Percentiles rank a stretch among this genome's conserved stretches.
Conservation (phyloP, 108 stramenopile genomes). For the Hondaea fermentalgiana region DNA sequence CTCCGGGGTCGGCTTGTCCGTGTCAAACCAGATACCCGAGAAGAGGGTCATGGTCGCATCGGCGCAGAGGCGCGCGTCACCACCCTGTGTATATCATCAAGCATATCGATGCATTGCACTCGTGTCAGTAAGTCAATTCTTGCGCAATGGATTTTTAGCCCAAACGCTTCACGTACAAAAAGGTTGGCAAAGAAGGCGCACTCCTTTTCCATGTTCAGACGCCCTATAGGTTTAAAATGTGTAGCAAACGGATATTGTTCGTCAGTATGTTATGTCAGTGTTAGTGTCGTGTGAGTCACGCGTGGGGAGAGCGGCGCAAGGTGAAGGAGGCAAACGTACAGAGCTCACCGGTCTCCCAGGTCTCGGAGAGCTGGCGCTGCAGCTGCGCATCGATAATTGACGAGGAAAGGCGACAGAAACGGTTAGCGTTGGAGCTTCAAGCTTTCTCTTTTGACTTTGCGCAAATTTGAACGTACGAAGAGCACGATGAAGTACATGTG, state of each 20-base stretch:
- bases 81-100: background rate
- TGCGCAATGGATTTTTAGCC: too few species aligned
- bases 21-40: slow-evolving; percentile 13
- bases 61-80: background rate
- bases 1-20: background rate
- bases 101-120: background rate
- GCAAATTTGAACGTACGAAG: background rate
- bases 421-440: background rate
- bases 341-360: slow-evolving; percentile 16
- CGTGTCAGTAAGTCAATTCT: too few species aligned
- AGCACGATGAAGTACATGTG: slow-evolving; percentile 17
- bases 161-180: background rate
- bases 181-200: slow-evolving; percentile 4
- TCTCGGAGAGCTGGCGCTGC: background rate
- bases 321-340: background rate
- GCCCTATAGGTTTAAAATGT: background rate
- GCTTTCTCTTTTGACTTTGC: too few species aligned
- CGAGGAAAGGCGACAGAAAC: background rate
- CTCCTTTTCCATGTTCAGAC: slow-evolving; percentile 15
- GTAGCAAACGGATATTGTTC: too few species aligned
- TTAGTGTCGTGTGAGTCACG: background rate
- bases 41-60: slow-evolving; percentile 11
- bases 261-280: too few species aligned
- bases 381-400: background rate
- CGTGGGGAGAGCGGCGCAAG: background rate